Base-by-base conservation (phyloP, 2,329 filamentous ascomycete genomes). In the Ophiostoma pallidulum region DNA sequence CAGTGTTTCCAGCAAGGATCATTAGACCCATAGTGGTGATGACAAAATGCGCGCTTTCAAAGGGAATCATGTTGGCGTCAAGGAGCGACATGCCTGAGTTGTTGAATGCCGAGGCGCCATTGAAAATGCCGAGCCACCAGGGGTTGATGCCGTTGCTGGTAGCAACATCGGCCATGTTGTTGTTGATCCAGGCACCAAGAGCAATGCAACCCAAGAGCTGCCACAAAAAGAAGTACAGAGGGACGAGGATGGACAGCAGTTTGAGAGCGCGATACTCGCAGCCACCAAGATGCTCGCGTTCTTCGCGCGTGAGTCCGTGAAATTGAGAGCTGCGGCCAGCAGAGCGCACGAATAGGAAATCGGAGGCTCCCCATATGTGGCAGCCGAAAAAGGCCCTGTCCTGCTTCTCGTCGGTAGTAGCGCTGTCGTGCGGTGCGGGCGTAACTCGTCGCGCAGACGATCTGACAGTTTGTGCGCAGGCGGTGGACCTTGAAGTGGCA, bases 71-170 rank as follows among this genome's bases (percentile, higher is more conserved):
- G 57, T 82, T 84, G 35, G 74, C 72, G 58, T 85, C 80, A 12
- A 84, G 64, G 31, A 84, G 66, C 18, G 74, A 76, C 78, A 86
- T 82, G 35, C 81, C 80, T n/a, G 73, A 79, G 54, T 84, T 85
- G 62, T 83, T 84, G 62, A 85, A 86, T 0, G 80, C 81, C 16
- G 78, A 82, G 4, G 78, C 73, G 2, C 77, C 77, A 51, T 82
- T 80, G 64, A 85, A 86, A 38, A 78, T 72, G 35, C 81, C 81
- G 3, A 78, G 67, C 80, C 81, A 85, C 77, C 77, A 84, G 29
- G 81, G 75, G 49, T 78, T 76, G 46, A 81, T 69, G 12, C 73
- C 77, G 58, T 84, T 82, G 4, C 59, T 62, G 2, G 63, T 58
- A 1, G 78, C 69, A 4, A 69, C 64, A 8, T 64, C 63, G 1